Base-by-base conservation (phyloP, 1,139 yeast species). In the Martiniozyma asiatica region DNA sequence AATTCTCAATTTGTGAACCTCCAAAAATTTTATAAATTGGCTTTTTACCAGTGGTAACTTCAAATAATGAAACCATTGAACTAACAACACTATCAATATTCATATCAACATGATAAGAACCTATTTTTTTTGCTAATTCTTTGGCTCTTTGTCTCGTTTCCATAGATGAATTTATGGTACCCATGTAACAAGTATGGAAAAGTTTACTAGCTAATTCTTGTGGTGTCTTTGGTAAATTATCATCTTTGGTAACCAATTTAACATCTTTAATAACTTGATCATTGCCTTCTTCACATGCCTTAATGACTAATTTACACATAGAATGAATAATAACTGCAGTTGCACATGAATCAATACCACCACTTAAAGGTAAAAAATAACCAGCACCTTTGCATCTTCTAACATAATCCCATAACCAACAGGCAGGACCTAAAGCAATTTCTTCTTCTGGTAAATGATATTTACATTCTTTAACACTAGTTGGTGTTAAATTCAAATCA, bases 361-460 rank as follows among this genome's bases (percentile, higher is more conserved):
- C 99, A 52, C 94, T 79, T 30, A 89, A 62, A 0, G 99, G 97
- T 29, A 89, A 62, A 55, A 89, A 92, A 51, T 67, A 89, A 0
- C 99, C 99, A 1, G 87, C 85, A 35, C 89, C 79, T 42, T 71
- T 71, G 40, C 93, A 82, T 42, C 98, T 70, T 50, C 99, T 68
- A 39, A 89, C 64, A 50, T 89, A 89, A 53, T 89, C 99, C 99
- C 99, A 89, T 40, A 89, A 56, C 99, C 99, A 89, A 53, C 98
- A 89, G 0, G 99, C 98, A 1, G 98, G 99, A 0, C 98, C 98
- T 31, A 81, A 61, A 0, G 98, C 97, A 39, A 89, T 87, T 55
- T 89, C 99, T 53, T 89, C 96, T 48, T 85, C 94, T 2, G 97
- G 95, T 3, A 62, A 50, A 53, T 81, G 94, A 47, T 79, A 79